These are phyloP conservation scores for Clarireedia paspali DNA, from an alignment of 2,329 filamentous ascomycete genomes.

Conservation along the genomic window DNA sequence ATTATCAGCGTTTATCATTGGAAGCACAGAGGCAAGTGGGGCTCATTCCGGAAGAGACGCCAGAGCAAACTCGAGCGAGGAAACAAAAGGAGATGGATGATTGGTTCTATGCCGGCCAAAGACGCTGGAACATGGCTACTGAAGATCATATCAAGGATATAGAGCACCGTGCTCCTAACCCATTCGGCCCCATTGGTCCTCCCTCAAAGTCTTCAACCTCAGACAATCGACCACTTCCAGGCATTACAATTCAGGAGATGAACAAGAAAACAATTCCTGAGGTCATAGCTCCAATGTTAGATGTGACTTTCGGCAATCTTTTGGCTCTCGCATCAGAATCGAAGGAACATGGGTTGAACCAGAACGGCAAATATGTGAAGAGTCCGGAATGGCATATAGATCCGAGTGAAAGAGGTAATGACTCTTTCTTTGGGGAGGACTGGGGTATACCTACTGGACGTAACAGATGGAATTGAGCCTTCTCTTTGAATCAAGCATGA, in stretches of 20 bases:
- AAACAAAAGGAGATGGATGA: slow-evolving; percentile 19
- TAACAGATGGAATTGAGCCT: not conserved
- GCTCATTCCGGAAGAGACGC: not conserved
- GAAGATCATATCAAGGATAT: slow-evolving; percentile 21
- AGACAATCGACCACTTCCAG: slow-evolving; percentile 8
- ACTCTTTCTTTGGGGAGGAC: slow-evolving; percentile 26
- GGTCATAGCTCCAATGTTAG: slow-evolving; percentile 20
- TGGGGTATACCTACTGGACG: slow-evolving; percentile 15
- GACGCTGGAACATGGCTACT: slow-evolving; percentile 20
- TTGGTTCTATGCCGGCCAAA: slow-evolving; percentile 25
- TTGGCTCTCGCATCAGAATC: slow-evolving; percentile 20
- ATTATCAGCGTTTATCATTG: slow-evolving; percentile 14
- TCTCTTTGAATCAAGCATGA: no score
- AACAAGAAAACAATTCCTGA: slow-evolving; percentile 18
- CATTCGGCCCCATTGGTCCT: slow-evolving; percentile 15
- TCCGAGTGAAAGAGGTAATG: slow-evolving; percentile 19
- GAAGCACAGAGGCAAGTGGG: slow-evolving; percentile 12
- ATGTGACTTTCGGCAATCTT: slow-evolving; percentile 22
- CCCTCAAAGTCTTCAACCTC: slow-evolving; percentile 12
- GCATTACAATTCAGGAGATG: slow-evolving; percentile 19
- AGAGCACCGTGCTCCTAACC: slow-evolving; percentile 9
- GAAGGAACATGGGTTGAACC: slow-evolving; percentile 11
- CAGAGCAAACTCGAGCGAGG: slow-evolving; percentile 6
- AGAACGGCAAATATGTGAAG: slow-evolving; percentile 17
- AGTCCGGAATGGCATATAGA: slow-evolving; percentile 23